phyloP scores from a whole-genome alignment of 2,329 filamentous ascomycete genomes.

The Phyllosticta citrichinensis region DNA sequence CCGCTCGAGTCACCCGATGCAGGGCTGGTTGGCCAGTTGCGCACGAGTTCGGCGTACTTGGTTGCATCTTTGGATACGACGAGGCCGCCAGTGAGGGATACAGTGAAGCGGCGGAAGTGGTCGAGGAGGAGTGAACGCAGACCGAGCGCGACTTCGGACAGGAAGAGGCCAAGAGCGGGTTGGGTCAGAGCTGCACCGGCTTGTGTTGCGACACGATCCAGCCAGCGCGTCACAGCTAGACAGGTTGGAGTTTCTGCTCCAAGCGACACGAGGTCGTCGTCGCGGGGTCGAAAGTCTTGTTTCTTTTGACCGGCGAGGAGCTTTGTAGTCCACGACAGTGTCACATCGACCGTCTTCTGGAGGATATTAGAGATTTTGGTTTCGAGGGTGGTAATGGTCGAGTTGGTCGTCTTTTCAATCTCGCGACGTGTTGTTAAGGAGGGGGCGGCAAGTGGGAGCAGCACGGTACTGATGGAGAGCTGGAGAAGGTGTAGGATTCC shows the following conservation, averaged over 20 bases:
- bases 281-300: conserved; percentile 79
- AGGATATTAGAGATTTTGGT: conserved; percentile 68
- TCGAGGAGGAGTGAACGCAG: conserved; percentile 73
- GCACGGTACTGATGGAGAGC: conserved; percentile 79
- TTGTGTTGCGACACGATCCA: conserved; percentile 52
- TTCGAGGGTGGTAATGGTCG: conserved; percentile 68
- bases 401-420: conserved; percentile 73
- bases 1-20: conserved; percentile 54
- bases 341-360: conserved; percentile 60
- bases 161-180: conserved; percentile 71
- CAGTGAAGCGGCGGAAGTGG: conserved; percentile 88
- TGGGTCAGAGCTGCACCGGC: conserved; percentile 65
- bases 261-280: conserved; percentile 47
- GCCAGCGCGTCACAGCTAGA: conserved; percentile 68
- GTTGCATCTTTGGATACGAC: conserved; percentile 96
- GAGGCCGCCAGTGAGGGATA: conserved; percentile 85
- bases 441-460: conserved; percentile 78
- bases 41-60: conserved; percentile 78
- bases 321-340: conserved; percentile 65
- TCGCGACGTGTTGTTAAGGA: conserved; percentile 84
- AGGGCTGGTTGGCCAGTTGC: conserved; percentile 54
- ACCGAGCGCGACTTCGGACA: conserved; percentile 71
- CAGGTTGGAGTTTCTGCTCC: conserved; percentile 66
- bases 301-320: conserved; percentile 72
- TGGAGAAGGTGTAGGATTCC: conserved; percentile 89